Percentiles rank a stretch among this genome's conserved stretches.
Evolutionary conservation across 2,329 filamentous ascomycete species (phyloP).

Genomic region (Alternaria sp.): DNA sequence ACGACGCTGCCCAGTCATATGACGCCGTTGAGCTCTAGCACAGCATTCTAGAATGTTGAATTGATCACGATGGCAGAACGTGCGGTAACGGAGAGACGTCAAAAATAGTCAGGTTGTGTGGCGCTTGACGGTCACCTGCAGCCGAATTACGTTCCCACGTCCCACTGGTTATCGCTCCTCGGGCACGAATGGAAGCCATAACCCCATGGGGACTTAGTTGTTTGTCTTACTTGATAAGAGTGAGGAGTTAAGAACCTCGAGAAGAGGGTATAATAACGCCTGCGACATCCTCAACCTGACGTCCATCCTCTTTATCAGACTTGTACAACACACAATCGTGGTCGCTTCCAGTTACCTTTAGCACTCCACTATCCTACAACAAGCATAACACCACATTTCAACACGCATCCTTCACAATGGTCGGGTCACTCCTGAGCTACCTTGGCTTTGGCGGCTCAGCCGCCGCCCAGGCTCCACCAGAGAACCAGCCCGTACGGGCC

Average conservation of each 20-base stretch:
- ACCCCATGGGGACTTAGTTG: conserved; percentile 35
- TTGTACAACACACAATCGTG: not conserved
- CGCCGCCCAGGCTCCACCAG: conserved; percentile 15
- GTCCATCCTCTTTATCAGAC: conserved; percentile 9
- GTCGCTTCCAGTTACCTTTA: not conserved
- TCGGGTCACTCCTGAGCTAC: conserved; percentile 35
- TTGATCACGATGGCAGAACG: conserved; percentile 35
- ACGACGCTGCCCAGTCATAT: conserved; percentile 15
- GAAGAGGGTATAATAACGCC: conserved; percentile 31
- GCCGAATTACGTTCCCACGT: conserved; percentile 34
- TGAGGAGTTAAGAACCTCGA: conserved; percentile 18
- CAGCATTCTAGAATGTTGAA: conserved; percentile 6
- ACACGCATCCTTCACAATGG: conserved; percentile 21
- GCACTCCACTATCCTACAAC: not conserved
- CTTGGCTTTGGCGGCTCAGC: conserved; percentile 32
- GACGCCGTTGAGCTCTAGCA: conserved; percentile 8
- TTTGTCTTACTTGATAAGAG: conserved; percentile 34
- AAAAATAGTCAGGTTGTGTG: conserved; percentile 18
- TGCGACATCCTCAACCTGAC: conserved; percentile 11
- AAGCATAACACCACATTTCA: not conserved
- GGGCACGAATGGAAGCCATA: conserved; percentile 35
- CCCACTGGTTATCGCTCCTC: conserved; percentile 26
- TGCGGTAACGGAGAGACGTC: conserved; percentile 12
- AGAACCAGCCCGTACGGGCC: conserved; percentile 47
- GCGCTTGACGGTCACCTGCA: conserved; percentile 28